Percentiles rank a stretch among this genome's conserved stretches.
Conservation (phyloP, 495 filamentous ascomycete species). For the Oidiodendron maius region DNA sequence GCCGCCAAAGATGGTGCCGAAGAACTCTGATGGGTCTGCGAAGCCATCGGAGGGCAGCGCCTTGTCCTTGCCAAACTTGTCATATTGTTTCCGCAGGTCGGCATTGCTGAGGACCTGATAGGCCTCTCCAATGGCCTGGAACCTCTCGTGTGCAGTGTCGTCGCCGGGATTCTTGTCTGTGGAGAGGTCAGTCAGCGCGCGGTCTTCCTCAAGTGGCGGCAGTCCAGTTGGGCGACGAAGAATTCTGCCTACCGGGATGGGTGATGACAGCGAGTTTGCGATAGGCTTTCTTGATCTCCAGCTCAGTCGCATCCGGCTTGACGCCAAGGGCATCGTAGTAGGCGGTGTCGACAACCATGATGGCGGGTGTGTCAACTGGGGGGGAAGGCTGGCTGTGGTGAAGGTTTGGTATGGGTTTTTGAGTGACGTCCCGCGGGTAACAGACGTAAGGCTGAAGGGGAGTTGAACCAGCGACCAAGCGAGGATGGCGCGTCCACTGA, state of each 20-base stretch:
- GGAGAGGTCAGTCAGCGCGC: background rate
- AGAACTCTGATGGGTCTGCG: constrained; percentile 96
- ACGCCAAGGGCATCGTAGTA: constrained; percentile 93
- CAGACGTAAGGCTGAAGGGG: too few species aligned
- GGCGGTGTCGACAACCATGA: constrained; percentile 77
- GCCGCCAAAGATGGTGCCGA: constrained; percentile 96
- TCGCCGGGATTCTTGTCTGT: constrained; percentile 97
- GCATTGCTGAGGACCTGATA: constrained; percentile 93
- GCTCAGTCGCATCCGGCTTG: constrained; percentile 78
- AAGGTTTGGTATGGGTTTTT: too few species aligned
- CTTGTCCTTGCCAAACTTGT: constrained; percentile 92
- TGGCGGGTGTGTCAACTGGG: constrained; percentile 7
- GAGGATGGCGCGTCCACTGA: too few species aligned
- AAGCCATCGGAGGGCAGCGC: constrained; percentile 86
- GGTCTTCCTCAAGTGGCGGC: background rate
- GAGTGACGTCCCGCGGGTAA: too few species aligned
- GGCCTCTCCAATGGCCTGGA: constrained; percentile 93
- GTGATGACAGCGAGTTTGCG: constrained; percentile 82
- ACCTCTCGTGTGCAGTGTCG: constrained; percentile 85
- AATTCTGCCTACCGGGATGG: constrained; percentile 53
- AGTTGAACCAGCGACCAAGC: too few species aligned
- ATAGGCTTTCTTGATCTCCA: constrained; percentile 99
- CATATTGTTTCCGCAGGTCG: constrained; percentile 84
- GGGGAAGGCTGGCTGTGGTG: background rate
- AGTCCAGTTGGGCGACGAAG: too few species aligned